phyloP scores from a whole-genome alignment of 2,329 filamentous ascomycete species.

The Talaromyces sp. region DNA sequence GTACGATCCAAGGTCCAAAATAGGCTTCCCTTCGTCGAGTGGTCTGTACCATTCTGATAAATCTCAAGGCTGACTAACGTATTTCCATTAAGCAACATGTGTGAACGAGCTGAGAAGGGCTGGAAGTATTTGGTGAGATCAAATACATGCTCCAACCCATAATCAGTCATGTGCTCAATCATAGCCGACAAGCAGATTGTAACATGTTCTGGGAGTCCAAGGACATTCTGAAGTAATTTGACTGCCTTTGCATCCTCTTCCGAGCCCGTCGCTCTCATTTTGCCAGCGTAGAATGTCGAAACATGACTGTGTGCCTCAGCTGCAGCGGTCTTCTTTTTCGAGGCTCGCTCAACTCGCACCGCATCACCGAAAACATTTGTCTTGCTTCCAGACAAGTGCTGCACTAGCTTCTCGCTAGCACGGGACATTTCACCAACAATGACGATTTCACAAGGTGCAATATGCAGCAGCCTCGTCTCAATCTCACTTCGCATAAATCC shows the following conservation, averaged over 20 bases:
- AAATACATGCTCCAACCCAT: conserved; percentile 92
- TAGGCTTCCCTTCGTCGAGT: conserved; percentile 80
- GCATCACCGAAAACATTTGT: conserved; percentile 92
- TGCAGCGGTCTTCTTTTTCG: conserved; percentile 77
- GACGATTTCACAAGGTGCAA: conserved; percentile 92
- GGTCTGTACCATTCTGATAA: conserved; percentile 91
- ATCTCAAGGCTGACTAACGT: conserved; percentile 92
- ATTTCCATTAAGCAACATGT: conserved; percentile 96
- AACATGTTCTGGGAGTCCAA: conserved; percentile 80
- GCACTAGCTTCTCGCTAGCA: conserved; percentile 87
- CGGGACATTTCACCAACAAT: conserved; percentile 89
- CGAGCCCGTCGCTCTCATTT: conserved; percentile 65
- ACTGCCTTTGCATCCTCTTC: conserved; percentile 60
- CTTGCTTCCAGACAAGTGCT: conserved; percentile 84
- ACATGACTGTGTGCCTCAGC: conserved; percentile 87
- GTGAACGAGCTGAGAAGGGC: conserved; percentile 87
- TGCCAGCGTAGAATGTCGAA: conserved; percentile 87
- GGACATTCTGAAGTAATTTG: conserved; percentile 78
- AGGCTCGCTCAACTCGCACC: conserved; percentile 78
- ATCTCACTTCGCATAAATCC: conserved; percentile 97
- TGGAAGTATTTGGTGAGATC: conserved; percentile 96
- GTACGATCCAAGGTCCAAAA: conserved; percentile 97
- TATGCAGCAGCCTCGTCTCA: conserved; percentile 91
- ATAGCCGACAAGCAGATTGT: conserved; percentile 93
- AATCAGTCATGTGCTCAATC: conserved; percentile 90